Base-by-base conservation (phyloP, 2,329 filamentous ascomycete genomes). In the Blumeria hordei region DNA sequence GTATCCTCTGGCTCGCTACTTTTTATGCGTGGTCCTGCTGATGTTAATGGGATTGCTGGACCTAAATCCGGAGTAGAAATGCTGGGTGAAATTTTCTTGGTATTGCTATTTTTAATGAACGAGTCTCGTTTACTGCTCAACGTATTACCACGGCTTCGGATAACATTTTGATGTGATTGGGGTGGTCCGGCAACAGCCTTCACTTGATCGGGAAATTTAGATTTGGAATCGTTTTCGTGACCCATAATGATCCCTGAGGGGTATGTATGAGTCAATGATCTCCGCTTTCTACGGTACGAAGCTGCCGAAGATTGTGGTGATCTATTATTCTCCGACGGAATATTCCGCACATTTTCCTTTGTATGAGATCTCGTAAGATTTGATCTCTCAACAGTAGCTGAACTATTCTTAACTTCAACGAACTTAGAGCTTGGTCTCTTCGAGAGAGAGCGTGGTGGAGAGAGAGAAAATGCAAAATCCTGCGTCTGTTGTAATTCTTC, bases 401-500 rank as follows among this genome's bases (percentile, higher is more conserved):
- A 2, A 4, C 21, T 28, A 28, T 2, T 28, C 21, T 28, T 28
- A 28, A 28, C 21, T 28, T 28, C 21, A 28, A 28, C 21, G 4
- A 28, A 28, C 21, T 28, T 28, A 28, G 21, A 28, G 21, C 21
- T 28, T 28, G 21, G 21, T 69, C 9, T 70, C 67, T 36, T 74
- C 71, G 54, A 69, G 69, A 0, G 65, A 43, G 39, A 43, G 18
- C 39, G 10, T 33, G 18, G 47, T 50, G 47, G 32, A 12, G 21
- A 58, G 3, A 54, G 55, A 45, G 57, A 58, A 8, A 49, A 21
- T 41, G 57, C 55, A 52, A 55, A 59, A 33, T 62, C 58, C 10
- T 78, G 72, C 14, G 81, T 82, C 65, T 82, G 78, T 59, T 81
- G 74, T 35, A 87, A 71, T 58, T 80, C 78, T 10, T 75, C 69